These are phyloP conservation scores for Sutorius australiensis DNA, from an alignment of 768 basidiomycete species.

Conservation along the genomic window DNA sequence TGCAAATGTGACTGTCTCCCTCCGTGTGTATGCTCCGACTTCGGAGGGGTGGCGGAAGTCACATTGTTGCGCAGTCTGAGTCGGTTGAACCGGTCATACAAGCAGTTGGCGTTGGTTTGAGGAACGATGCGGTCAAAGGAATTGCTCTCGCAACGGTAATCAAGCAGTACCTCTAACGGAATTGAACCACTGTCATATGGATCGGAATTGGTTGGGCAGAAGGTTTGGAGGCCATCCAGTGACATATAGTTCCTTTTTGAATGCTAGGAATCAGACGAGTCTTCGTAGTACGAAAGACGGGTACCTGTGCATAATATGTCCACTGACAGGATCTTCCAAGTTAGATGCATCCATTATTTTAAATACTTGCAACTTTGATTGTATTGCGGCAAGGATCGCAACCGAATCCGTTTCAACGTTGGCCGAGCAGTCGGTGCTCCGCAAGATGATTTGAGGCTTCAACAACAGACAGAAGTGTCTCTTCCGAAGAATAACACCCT, in stretches of 20 bases:
- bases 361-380: constrained; percentile 75
- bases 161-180: constrained; percentile 88
- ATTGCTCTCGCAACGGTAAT: constrained; percentile 74
- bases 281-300: background rate
- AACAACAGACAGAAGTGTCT: constrained; percentile 82
- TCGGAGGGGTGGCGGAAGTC: constrained; percentile 46
- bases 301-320: constrained; percentile 83
- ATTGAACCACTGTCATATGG: constrained; percentile 53
- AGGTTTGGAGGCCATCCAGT: constrained; percentile 81
- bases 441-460: constrained; percentile 85
- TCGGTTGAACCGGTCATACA: constrained; percentile 94
- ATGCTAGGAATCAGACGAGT: constrained; percentile 1
- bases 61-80: constrained; percentile 75
- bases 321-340: constrained; percentile 78
- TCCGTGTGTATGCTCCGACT: constrained; percentile 32
- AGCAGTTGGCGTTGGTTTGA: constrained; percentile 79
- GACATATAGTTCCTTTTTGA: constrained; percentile 66
- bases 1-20: constrained; percentile 46
- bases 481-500: constrained; percentile 64
- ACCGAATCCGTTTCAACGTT: constrained; percentile 45
- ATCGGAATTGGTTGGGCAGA: constrained; percentile 58
- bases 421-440: constrained; percentile 46
- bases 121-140: constrained; percentile 89
- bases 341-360: constrained; percentile 77
- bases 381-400: constrained; percentile 73